phyloP scores from a whole-genome alignment of 2,329 filamentous ascomycete genomes.

The Epichloe elymi region DNA sequence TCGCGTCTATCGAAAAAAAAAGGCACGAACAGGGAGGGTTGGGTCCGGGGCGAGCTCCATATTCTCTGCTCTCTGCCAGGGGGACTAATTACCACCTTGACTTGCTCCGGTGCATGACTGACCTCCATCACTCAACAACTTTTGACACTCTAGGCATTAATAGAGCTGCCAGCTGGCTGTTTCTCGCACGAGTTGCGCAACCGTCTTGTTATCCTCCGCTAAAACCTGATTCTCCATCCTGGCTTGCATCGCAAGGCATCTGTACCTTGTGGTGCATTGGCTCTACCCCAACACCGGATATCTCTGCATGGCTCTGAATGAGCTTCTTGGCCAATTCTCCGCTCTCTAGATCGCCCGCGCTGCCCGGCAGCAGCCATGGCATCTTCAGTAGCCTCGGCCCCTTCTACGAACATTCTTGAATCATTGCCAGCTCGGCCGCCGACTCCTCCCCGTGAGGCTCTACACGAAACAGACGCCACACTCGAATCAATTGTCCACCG shows the following conservation, averaged over 20 bases:
- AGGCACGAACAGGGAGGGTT: background rate
- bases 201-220: background rate
- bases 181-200: background rate
- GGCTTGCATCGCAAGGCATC: background rate
- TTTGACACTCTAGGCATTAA: no score
- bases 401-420: constrained; percentile 29
- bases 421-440: constrained; percentile 46
- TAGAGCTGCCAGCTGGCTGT: background rate
- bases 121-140: background rate
- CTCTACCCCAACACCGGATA: background rate
- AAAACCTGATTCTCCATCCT: background rate
- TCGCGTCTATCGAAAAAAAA: constrained; percentile 4
- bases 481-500: constrained; percentile 22
- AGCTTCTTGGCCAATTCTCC: constrained; percentile 5
- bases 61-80: background rate
- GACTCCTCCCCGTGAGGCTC: constrained; percentile 50
- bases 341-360: constrained; percentile 27
- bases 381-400: constrained; percentile 25
- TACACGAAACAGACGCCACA: constrained; percentile 22
- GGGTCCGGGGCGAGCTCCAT: background rate
- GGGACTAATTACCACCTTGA: background rate
- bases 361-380: constrained; percentile 27
- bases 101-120: background rate
- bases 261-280: background rate
- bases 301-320: constrained; percentile 4